Base-by-base conservation (phyloP, 2,329 filamentous ascomycete genomes). In the Rhynchosporium secalis region DNA sequence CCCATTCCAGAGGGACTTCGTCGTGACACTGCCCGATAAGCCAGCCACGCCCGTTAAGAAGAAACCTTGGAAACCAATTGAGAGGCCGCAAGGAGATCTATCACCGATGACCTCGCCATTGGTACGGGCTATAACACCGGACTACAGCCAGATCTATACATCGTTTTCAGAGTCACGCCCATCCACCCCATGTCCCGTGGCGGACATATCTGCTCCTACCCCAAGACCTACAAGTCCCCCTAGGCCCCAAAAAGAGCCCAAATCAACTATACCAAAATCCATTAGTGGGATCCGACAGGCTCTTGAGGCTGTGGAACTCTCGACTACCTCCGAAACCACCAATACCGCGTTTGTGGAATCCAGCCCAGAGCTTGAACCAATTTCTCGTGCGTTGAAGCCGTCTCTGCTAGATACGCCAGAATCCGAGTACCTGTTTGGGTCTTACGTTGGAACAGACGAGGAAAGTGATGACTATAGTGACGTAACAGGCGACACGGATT, bases 1-100 rank as follows among this genome's bases (percentile, higher is more conserved):
- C 74, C 93, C 93, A 0, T 96, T 97, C 74, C 83, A 87, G 70
- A 83, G 92, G 63, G 83, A 83, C 3, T 96, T 96, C 69, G 87
- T 85, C 0, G 86, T 94, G 10, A 83, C 88, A 56, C 77, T 95
- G 20, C 91, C 91, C 0, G 86, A 90, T 69, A 80, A 83, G 61
- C 86, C 87, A 10, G 80, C 83, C 67, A 84, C 83, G 0, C 88
- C 87, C 1, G 78, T 85, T 57, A 86, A 82, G 71, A 89, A 87
- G 76, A 85, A 81, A 66, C 86, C 89, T 13, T 91, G 89, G 86
- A 87, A 82, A 33, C 86, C 88, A 1, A 81, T 71, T 6, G 65
- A 69, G 49, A 65, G 62, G 31, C 61, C 64, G 29, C 65, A 57
- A 41, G 51, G 58, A 41, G 64, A 62, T 40, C 58, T 58, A 9